Base-by-base conservation (phyloP, 148 eudicot species). In the Rhododendron mucronatum region DNA sequence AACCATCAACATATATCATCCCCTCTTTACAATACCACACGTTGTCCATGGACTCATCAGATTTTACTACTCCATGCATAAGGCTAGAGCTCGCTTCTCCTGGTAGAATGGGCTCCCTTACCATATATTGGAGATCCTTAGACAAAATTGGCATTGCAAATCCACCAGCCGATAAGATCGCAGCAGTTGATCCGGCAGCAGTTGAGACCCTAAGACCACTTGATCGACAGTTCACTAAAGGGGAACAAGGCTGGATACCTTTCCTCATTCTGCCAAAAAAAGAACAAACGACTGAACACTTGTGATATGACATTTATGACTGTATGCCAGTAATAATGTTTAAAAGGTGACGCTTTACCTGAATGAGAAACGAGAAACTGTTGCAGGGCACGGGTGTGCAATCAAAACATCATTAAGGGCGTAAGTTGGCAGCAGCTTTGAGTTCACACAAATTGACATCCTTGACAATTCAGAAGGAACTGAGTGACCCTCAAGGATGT, bases 121-220 rank as follows among this genome's bases (percentile, higher is more conserved):
- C 98, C 90, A 95, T 92, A 69, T 96, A 97, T 78, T 97, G 99
- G 77, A 97, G 96, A 83, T 97, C 98, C 88, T 90, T 91, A 15
- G 98, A 94, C 82, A 93, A 85, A 61, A 93, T 89, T 35, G 93
- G 99, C 99, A 97, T 97, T 26, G 84, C 80, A 69, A 87, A 94
- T 74, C 99, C 99, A 89, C 99, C 99, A 0, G 98, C 93, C 26
- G 99, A 97, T 30, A 87, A 96, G 95, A 95, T 97, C 4, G 98
- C 99, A 88, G 99, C 98, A 3, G 98, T 91, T 85, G 99, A 97
- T 88, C 99, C 99, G 20, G 98, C 94, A 35, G 98, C 96, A 76
- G 99, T 95, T 41, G 95, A 95, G 84, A 94, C 95, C 88, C 99
- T 90, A 53, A 97, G 90, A 82, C 99, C 99, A 79, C 99, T 96